phyloP scores from a whole-genome alignment of 2,329 filamentous ascomycete genomes.

The Alternaria panax region DNA sequence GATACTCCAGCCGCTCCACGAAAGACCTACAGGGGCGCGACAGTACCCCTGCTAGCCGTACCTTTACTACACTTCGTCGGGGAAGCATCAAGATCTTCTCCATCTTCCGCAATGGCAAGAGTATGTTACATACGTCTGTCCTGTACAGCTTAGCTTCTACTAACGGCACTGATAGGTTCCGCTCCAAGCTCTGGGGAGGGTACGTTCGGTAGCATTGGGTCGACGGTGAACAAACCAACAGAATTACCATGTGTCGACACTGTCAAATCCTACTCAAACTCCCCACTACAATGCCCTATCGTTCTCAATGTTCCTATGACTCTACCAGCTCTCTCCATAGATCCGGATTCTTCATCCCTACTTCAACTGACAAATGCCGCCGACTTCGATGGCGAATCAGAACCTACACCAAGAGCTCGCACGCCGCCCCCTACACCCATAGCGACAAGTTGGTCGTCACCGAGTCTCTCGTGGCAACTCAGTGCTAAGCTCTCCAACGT shows the following conservation, averaged over 20 bases:
- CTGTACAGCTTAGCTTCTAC: not conserved
- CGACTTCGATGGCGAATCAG: slow-evolving; percentile 46
- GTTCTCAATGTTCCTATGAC: slow-evolving; percentile 20
- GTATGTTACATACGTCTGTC: slow-evolving; percentile 15
- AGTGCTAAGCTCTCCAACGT: slow-evolving; percentile 35
- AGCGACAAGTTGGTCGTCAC: slow-evolving; percentile 39
- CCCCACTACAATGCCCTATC: slow-evolving; percentile 21
- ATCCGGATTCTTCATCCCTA: slow-evolving; percentile 26
- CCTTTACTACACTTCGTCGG: slow-evolving; percentile 40
- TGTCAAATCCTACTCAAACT: slow-evolving; percentile 6
- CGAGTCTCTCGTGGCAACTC: slow-evolving; percentile 39
- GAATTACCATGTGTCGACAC: slow-evolving; percentile 21
- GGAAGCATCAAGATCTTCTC: slow-evolving; percentile 46
- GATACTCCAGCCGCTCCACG: slow-evolving; percentile 9
- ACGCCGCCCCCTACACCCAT: slow-evolving; percentile 21
- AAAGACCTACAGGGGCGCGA: slow-evolving; percentile 26
- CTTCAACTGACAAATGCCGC: slow-evolving; percentile 37
- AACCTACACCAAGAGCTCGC: slow-evolving; percentile 29
- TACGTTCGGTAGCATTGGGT: slow-evolving; percentile 14
- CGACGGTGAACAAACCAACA: slow-evolving; percentile 22
- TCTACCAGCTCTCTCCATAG: slow-evolving; percentile 19
- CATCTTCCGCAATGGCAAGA: slow-evolving; percentile 44
- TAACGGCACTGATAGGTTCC: slow-evolving; percentile 25
- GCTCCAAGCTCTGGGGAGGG: slow-evolving; percentile 14
- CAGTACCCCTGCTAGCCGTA: slow-evolving; percentile 30